These are phyloP conservation scores for Mimosa bimucronata DNA, from an alignment of 306 rosid genomes.

Conservation along the genomic window DNA sequence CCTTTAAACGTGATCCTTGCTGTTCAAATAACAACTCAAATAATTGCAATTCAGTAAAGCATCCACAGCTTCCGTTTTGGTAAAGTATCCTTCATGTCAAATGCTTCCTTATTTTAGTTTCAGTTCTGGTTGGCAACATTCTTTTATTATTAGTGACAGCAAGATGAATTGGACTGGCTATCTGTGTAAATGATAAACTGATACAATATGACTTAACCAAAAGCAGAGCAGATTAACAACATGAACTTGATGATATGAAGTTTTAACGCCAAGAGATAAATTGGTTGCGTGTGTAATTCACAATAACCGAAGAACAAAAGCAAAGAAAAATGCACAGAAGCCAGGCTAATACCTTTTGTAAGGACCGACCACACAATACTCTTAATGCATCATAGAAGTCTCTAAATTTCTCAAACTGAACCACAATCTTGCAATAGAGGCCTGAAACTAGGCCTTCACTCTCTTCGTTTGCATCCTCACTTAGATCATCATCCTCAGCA, in stretches of 20 bases:
- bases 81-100: conserved; percentile 16
- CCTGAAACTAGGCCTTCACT: conserved; percentile 69
- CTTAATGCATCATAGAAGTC: conserved; percentile 79
- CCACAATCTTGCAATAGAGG: conserved; percentile 86
- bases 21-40: conserved; percentile 46
- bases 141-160: conserved; percentile 16
- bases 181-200: conserved; percentile 17
- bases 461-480: conserved; percentile 68
- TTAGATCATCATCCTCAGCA: conserved; percentile 79
- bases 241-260: conserved; percentile 24
- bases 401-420: conserved; percentile 80
- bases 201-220: neutral
- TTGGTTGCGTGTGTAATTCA: conserved; percentile 10
- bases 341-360: conserved; percentile 71
- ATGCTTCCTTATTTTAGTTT: conserved; percentile 14
- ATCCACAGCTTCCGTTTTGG: conserved; percentile 27
- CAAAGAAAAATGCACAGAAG: conserved; percentile 1
- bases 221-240: neutral
- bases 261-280: conserved; percentile 4
- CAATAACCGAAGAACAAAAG: neutral
- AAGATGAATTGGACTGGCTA: conserved; percentile 8
- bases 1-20: conserved; percentile 83
- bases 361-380: conserved; percentile 77
- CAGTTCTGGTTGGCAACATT: conserved; percentile 2
- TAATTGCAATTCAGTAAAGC: conserved; percentile 4